Percentiles rank a stretch among this genome's conserved stretches.
Conservation (phyloP, 768 basidiomycete genomes). For the Collybia sp. region DNA sequence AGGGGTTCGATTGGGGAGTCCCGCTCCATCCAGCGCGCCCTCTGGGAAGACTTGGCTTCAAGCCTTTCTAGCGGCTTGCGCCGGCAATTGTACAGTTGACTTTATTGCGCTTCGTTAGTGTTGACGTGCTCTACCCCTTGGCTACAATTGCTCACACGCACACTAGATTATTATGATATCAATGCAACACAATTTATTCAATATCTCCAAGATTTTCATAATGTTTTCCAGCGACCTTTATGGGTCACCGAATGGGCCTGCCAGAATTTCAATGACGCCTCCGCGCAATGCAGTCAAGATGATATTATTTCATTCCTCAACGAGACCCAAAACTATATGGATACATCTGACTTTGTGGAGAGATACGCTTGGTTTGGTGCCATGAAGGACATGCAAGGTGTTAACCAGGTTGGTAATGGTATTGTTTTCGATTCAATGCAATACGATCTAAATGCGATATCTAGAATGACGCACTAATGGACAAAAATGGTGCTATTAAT, state of each 20-base stretch:
- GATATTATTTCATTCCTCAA: conserved; percentile 46
- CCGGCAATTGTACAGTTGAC: conserved; percentile 47
- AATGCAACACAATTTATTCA: conserved; percentile 7
- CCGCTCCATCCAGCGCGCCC: conserved; percentile 47
- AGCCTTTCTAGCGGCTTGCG: conserved; percentile 46
- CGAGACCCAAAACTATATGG: conserved; percentile 49
- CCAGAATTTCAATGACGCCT: conserved; percentile 40
- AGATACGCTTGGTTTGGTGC: conserved; percentile 62
- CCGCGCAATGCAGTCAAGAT: conserved; percentile 38
- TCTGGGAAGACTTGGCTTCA: conserved; percentile 50
- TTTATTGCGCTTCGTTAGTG: conserved; percentile 51
- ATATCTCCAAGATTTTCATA: conserved; percentile 5
- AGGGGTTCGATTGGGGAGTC: conserved; percentile 46
- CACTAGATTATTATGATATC: conserved; percentile 3
- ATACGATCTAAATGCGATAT: conserved; percentile 1
- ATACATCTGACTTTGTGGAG: conserved; percentile 46
- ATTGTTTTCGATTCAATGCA: background rate
- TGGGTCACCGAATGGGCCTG: conserved; percentile 65
- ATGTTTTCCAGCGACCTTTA: conserved; percentile 45
- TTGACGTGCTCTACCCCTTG: background rate
- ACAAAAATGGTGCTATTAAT: conserved; percentile 39
- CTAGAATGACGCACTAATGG: conserved; percentile 39
- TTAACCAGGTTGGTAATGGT: conserved; percentile 34
- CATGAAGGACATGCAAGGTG: conserved; percentile 42
- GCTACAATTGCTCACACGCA: background rate